These are phyloP conservation scores for Solanum hybrid DNA, from an alignment of 305 asterid species.

Conservation along the genomic window DNA sequence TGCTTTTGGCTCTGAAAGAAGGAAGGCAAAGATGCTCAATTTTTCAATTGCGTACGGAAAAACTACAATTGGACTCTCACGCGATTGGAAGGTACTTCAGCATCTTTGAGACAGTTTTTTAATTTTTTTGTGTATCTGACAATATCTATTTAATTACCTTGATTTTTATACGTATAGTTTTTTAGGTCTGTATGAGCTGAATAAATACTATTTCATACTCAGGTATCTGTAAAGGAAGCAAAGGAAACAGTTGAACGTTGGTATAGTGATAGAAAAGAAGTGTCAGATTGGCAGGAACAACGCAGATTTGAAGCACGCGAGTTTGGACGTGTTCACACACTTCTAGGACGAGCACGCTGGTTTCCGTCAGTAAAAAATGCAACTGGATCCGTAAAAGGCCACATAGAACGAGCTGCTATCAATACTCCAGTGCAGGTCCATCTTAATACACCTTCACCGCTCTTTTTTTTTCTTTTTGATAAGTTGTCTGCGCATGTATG, in stretches of 20 bases:
- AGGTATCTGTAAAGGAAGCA: constrained; percentile 96
- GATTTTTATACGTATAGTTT: background rate
- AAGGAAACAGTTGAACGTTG: constrained; percentile 82
- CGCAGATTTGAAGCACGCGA: constrained; percentile 68
- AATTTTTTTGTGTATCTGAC: background rate
- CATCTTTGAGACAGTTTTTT: background rate
- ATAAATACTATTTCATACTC: constrained; percentile 11
- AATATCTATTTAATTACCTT: background rate
- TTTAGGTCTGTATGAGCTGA: background rate
- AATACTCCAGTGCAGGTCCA: constrained; percentile 96
- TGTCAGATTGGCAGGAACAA: constrained; percentile 68
- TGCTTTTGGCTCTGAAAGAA: constrained; percentile 93
- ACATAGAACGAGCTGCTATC: constrained; percentile 97
- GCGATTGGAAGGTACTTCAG: constrained; percentile 83
- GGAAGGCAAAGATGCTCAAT: constrained; percentile 99
- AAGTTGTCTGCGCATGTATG: background rate
- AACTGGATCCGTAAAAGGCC: constrained; percentile 49
- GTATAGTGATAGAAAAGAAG: constrained; percentile 95
- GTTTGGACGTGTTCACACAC: constrained; percentile 48
- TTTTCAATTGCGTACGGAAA: constrained; percentile 97
- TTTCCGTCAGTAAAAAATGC: constrained; percentile 69
- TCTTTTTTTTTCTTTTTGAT: background rate
- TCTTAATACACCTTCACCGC: constrained; percentile 1
- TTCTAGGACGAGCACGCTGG: constrained; percentile 85
- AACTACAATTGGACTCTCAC: constrained; percentile 83